Conservation (phyloP, 139 green algal species). For the Cymbomonas tetramitiformis region DNA sequence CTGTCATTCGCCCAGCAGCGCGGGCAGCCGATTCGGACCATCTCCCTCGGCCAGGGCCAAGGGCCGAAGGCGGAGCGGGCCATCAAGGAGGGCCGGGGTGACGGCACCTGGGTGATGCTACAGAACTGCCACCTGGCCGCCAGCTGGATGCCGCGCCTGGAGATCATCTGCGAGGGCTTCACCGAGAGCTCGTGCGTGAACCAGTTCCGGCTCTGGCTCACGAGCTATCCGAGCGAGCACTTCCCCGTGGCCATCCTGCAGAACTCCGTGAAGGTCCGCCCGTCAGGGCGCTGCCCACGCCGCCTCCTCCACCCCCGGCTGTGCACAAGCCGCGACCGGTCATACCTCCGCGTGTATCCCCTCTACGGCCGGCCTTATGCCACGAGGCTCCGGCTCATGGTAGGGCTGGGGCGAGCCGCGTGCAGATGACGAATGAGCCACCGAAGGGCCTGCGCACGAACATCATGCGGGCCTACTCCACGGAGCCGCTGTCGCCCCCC, state of each 20-base stretch:
- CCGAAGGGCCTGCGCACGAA: conserved; percentile 39
- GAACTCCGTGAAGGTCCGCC: conserved; percentile 58
- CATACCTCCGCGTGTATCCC: too few species aligned
- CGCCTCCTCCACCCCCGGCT: too few species aligned
- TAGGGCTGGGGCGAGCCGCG: conserved; percentile 33
- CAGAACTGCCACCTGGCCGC: conserved; percentile 32
- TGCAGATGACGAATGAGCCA: conserved; percentile 55
- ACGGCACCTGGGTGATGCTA: conserved; percentile 26
- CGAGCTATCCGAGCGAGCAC: conserved; percentile 39
- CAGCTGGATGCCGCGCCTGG: conserved; percentile 19
- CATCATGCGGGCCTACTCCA: conserved; percentile 40
- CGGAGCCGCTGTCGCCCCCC: conserved; percentile 42
- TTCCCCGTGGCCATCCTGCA: conserved; percentile 57
- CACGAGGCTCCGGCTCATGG: too few species aligned
- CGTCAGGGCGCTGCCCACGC: too few species aligned
- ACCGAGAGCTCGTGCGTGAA: background rate
- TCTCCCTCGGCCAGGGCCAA: conserved; percentile 64
- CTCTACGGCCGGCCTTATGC: too few species aligned
- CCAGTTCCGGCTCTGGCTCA: conserved; percentile 54
- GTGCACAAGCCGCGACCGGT: too few species aligned
- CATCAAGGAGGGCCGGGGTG: conserved; percentile 38
- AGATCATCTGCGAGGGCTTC: too few species aligned
- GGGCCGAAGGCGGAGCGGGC: conserved; percentile 45
- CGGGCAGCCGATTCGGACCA: conserved; percentile 37
- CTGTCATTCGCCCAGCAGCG: conserved; percentile 57